Evolutionary conservation across 1,139 yeast species (phyloP).

Genomic region (Zygoascus sp.): DNA sequence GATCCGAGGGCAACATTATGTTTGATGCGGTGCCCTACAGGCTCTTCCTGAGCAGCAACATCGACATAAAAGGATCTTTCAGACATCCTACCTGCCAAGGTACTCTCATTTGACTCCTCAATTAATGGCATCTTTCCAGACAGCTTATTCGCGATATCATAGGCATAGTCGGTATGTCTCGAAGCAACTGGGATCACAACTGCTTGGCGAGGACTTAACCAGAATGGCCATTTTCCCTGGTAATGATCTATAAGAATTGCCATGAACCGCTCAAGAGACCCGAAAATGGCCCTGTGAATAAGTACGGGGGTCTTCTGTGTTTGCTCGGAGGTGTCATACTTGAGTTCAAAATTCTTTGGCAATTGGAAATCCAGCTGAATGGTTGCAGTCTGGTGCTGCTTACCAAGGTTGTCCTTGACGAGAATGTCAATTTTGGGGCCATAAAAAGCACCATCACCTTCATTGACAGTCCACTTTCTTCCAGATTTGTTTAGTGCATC

Average conservation of each 20-base stretch:
- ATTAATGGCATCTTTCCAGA: conserved; percentile 39
- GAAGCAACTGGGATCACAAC: conserved; percentile 75
- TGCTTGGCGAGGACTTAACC: conserved; percentile 96
- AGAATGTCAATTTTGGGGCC: conserved; percentile 90
- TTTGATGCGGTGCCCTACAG: conserved; percentile 75
- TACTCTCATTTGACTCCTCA: conserved; percentile 1
- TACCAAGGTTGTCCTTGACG: conserved; percentile 75
- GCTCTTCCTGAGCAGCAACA: conserved; percentile 66
- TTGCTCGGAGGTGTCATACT: conserved; percentile 39
- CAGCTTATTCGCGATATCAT: conserved; percentile 43
- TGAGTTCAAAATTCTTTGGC: conserved; percentile 76
- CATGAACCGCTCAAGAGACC: conserved; percentile 87
- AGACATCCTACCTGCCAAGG: conserved; percentile 37
- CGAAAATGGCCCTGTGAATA: conserved; percentile 94
- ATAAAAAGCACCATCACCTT: conserved; percentile 97
- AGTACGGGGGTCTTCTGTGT: conserved; percentile 56
- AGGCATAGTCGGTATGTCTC: conserved; percentile 52
- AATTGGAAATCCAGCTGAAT: conserved; percentile 93
- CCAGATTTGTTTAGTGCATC: conserved; percentile 60
- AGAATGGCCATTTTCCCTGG: conserved; percentile 96
- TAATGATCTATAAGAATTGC: conserved; percentile 89
- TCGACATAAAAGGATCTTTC: conserved; percentile 70
- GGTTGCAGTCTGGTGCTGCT: conserved; percentile 93
- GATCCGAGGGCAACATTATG: conserved; percentile 75
- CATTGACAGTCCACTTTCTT: conserved; percentile 66